Conservation (phyloP, 2,329 filamentous ascomycete species). For the Fusarium pseudonygamai region DNA sequence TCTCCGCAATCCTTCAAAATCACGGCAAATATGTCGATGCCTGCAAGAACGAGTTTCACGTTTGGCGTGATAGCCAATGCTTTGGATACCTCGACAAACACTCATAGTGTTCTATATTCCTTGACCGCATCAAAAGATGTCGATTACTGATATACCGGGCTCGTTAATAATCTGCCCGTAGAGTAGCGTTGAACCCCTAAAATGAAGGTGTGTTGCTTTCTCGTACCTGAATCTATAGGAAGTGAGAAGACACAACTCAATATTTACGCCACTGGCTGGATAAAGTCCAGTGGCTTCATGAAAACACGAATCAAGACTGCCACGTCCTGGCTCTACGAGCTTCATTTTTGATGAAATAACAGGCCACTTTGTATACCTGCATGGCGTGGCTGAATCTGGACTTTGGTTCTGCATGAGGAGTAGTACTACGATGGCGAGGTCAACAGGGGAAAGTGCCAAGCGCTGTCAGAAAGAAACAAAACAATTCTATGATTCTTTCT, state of each 20-base stretch:
- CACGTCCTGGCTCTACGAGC: neutral
- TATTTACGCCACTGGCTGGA: neutral
- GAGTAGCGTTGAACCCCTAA: neutral
- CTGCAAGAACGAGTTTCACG: neutral
- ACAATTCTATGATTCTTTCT: rapidly evolving
- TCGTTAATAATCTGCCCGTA: neutral
- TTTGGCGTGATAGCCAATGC: neutral
- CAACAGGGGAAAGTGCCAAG: neutral
- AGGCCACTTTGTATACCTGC: neutral
- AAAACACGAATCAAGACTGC: neutral
- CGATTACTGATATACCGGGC: neutral
- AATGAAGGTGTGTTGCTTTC: neutral
- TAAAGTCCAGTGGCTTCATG: neutral
- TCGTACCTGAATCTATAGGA: neutral
- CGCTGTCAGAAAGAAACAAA: neutral
- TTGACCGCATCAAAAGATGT: neutral
- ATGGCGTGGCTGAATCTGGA: neutral
- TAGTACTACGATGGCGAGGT: neutral
- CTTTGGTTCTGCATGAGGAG: neutral
- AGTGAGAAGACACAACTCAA: neutral
- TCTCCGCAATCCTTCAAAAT: neutral
- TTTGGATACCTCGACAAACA: neutral
- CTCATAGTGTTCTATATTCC: rapidly evolving
- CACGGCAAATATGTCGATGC: neutral
- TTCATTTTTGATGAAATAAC: rapidly evolving